These are phyloP conservation scores for Candida methanosorbosa DNA, from an alignment of 805 yeast genomes.

Conservation along the genomic window DNA sequence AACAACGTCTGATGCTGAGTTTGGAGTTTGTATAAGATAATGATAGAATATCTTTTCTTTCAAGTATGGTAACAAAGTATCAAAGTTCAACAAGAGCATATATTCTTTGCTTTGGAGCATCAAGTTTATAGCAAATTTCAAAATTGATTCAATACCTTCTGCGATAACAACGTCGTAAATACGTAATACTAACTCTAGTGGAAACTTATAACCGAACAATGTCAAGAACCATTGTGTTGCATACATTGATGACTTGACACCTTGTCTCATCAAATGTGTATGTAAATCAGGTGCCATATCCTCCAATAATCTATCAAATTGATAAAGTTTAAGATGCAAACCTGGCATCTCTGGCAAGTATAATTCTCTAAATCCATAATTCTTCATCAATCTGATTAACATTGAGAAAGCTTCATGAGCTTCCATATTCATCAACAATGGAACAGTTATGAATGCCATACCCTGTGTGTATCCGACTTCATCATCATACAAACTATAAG, in stretches of 20 bases:
- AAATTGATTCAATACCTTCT: constrained; percentile 82
- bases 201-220: constrained; percentile 90
- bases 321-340: constrained; percentile 72
- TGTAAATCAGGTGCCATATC: constrained; percentile 63
- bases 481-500: constrained; percentile 76
- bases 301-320: constrained; percentile 83
- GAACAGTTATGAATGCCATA: constrained; percentile 89
- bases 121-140: constrained; percentile 77
- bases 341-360: constrained; percentile 93
- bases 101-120: constrained; percentile 59
- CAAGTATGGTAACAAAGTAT: constrained; percentile 63
- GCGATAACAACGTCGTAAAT: constrained; percentile 83
- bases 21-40: constrained; percentile 25
- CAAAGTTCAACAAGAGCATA: constrained; percentile 60
- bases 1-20: constrained; percentile 2
- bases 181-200: constrained; percentile 77
- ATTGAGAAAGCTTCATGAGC: constrained; percentile 83
- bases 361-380: constrained; percentile 69
- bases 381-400: constrained; percentile 74
- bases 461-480: constrained; percentile 99
- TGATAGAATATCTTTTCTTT: constrained; percentile 72
- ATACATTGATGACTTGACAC: constrained; percentile 88
- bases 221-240: constrained; percentile 98
- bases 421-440: constrained; percentile 69
- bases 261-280: constrained; percentile 75